Conservation (phyloP, 2,329 filamentous ascomycete species). For the Venturia aucupariae region DNA sequence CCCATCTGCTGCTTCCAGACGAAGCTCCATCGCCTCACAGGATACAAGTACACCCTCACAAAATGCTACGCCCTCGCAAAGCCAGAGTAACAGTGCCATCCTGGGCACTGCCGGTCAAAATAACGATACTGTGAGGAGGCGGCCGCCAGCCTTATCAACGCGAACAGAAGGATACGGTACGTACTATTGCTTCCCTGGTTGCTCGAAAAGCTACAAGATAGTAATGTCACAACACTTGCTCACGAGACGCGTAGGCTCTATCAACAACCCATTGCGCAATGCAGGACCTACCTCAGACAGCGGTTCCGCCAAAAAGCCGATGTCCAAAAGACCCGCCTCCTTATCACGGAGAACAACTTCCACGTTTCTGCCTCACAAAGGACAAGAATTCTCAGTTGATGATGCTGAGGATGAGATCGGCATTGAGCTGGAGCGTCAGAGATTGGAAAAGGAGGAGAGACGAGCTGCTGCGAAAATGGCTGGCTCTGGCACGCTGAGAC, state of each 20-base stretch:
- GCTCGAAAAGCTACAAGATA: neutral
- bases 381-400: conserved; percentile 83
- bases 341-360: conserved; percentile 60
- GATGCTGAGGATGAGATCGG: conserved; percentile 77
- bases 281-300: neutral
- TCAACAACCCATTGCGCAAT: conserved; percentile 1
- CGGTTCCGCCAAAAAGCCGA: neutral
- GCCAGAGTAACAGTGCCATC: conserved; percentile 12
- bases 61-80: conserved; percentile 6
- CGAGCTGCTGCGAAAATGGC: conserved; percentile 20
- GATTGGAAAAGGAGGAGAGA: conserved; percentile 22
- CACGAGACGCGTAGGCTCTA: neutral
- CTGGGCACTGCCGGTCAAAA: conserved; percentile 11
- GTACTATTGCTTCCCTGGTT: neutral
- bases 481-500: conserved; percentile 34
- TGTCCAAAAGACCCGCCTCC: conserved; percentile 9
- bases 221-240: neutral
- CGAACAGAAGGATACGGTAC: conserved; percentile 15
- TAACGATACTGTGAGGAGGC: conserved; percentile 11
- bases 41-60: neutral
- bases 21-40: neutral
- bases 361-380: conserved; percentile 64
- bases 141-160: neutral
- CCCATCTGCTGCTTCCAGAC: neutral
- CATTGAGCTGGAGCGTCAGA: conserved; percentile 48